phyloP scores from a whole-genome alignment of 495 filamentous ascomycete species.

The Xylaria intraflava region DNA sequence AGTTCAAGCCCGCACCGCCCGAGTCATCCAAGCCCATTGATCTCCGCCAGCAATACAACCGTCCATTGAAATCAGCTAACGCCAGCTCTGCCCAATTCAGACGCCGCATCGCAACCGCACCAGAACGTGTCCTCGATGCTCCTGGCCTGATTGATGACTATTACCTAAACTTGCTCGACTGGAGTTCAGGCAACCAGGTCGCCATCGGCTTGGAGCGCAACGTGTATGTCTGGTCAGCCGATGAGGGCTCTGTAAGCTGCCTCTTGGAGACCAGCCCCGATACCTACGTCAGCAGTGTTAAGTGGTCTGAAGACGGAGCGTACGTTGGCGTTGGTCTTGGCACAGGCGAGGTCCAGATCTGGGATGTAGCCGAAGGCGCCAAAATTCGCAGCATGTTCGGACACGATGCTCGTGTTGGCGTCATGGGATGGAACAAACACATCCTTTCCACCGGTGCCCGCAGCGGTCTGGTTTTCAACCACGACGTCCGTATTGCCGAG shows the following conservation, averaged over 20 bases:
- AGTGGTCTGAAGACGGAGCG: conserved; percentile 96
- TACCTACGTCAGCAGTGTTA: conserved; percentile 95
- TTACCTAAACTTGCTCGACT: conserved; percentile 97
- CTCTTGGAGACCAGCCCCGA: conserved; percentile 80
- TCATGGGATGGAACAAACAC: conserved; percentile 99
- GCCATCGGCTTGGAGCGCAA: conserved; percentile 94
- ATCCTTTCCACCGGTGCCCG: conserved; percentile 90
- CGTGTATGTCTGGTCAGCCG: conserved; percentile 99
- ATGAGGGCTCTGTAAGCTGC: conserved; percentile 77
- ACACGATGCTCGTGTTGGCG: conserved; percentile 91
- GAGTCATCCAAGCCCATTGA: conserved; percentile 98
- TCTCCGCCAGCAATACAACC: conserved; percentile 94
- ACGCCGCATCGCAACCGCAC: conserved; percentile 85
- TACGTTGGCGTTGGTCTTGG: conserved; percentile 95
- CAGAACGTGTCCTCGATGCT: conserved; percentile 95
- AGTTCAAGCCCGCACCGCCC: conserved; percentile 94
- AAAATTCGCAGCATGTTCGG: conserved; percentile 98
- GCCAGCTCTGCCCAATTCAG: conserved; percentile 73
- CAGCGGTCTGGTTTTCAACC: conserved; percentile 95
- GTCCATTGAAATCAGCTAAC: conserved; percentile 75
- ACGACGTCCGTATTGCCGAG: conserved; percentile 94
- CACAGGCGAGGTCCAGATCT: conserved; percentile 96
- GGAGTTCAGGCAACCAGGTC: conserved; percentile 95
- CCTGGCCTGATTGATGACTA: conserved; percentile 96
- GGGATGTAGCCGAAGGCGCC: conserved; percentile 91